A percentile compares a stretch with the other conserved stretches of the same genome.
phyloP scores from a whole-genome alignment of 345 rosid genomes.

The Eutrema heterophyllum region DNA sequence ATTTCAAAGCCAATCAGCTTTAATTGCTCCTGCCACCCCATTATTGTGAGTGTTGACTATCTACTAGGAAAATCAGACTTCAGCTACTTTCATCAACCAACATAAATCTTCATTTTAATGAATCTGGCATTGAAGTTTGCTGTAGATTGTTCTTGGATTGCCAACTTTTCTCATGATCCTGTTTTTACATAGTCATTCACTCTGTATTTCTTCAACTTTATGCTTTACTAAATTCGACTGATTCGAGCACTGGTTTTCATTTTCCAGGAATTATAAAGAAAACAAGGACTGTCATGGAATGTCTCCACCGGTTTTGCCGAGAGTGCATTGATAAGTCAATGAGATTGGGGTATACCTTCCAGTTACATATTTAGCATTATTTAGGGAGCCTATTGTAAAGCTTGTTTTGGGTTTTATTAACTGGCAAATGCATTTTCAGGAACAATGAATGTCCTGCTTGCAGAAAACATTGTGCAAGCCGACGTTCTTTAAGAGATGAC shows the following conservation, averaged over 20 bases:
- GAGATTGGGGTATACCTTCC: slow-evolving; percentile 78
- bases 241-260: not conserved
- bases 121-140: not conserved
- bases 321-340: slow-evolving; percentile 97
- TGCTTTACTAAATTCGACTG: not conserved
- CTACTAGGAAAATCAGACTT: not conserved
- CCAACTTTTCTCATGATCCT: not conserved
- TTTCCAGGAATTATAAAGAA: slow-evolving; percentile 83
- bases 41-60: not conserved
- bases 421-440: slow-evolving; percentile 41
- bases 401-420: not conserved
- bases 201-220: not conserved
- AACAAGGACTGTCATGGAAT: slow-evolving; percentile 93
- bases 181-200: not conserved
- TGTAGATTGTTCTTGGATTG: not conserved
- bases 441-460: slow-evolving; percentile 98
- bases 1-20: not conserved
- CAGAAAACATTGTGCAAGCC: slow-evolving; percentile 95
- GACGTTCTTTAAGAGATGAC: slow-evolving; percentile 94
- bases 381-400: not conserved
- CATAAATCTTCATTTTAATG: not conserved
- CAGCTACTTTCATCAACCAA: not conserved
- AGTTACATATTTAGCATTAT: slow-evolving; percentile 14
- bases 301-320: slow-evolving; percentile 91
- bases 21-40: not conserved